Base-by-base conservation (phyloP, 352 stramenopile genomes). In the Phytopythium sindhum region DNA sequence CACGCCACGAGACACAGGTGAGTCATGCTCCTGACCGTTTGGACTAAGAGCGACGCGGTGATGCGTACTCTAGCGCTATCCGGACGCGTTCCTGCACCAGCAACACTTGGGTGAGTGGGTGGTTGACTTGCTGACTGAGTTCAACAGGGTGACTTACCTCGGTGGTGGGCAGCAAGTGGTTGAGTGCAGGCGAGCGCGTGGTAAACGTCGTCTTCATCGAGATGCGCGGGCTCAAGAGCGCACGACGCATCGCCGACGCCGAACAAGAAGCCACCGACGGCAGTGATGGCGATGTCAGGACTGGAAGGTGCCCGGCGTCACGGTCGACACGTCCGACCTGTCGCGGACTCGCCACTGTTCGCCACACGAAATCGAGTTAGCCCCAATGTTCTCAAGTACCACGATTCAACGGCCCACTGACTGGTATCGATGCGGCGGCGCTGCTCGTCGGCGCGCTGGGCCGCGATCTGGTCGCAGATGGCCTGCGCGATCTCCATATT, bases 401-500 rank as follows among this genome's bases (percentile, higher is more conserved):
- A 35, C 17, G 33, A 21, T 11, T 21, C 19, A 29, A 5, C n/a
- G 2, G 9, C 0, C 19, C 39, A 60, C 35, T n/a, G 29, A 73
- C 71, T 31, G 63, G 77, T 72, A 57, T 84, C 69, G 21, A 86
- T 60, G 47, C 85, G 73, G 9, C 71, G 71, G 8, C 67, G 76
- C 47, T 75, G 62, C 5, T 80, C 66, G 14, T 88, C 72, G 41
- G 59, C 74, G 19, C 74, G 74, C 45, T 86, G 73, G 15, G 29
- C 48, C 10, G 67, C 60, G 42, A 92, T 85, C 15, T 73, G 74
- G 37, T 89, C 80, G 17, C 83, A 83, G 29, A 92, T 80, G 19
- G 76, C 65, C 63, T 94, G 80, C 4, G 83, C 86, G 28, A 91
- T 69, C 63, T 87, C 68, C 31, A 94, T 81, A 57, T 91, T 94